Evolutionary conservation across 495 filamentous ascomycete species (phyloP).

Genomic region (Pseudoneurospora amorphoporcata): DNA sequence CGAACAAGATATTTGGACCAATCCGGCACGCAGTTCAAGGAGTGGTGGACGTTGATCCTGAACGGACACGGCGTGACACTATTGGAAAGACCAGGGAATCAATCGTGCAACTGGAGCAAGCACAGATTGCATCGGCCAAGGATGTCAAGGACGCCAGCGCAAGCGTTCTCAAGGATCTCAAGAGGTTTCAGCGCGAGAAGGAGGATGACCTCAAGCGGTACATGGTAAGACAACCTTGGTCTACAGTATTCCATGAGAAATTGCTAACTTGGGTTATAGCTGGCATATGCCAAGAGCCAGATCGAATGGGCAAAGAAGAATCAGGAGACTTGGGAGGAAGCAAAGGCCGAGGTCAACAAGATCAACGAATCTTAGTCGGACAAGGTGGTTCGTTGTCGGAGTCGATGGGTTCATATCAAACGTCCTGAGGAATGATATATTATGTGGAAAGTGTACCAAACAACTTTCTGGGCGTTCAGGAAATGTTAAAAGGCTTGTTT

Average conservation of each 20-base stretch:
- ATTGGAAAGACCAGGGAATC: conserved; percentile 88
- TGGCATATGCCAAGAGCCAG: conserved; percentile 87
- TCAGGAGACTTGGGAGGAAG: conserved; percentile 92
- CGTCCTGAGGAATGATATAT: neutral
- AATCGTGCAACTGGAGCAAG: conserved; percentile 71
- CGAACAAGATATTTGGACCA: conserved; percentile 88
- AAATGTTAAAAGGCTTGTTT: neutral
- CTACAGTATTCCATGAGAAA: neutral
- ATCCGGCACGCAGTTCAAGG: conserved; percentile 92
- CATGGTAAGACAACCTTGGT: conserved; percentile 58
- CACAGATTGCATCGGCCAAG: conserved; percentile 70
- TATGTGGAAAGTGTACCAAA: neutral
- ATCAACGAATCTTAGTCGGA: conserved; percentile 46
- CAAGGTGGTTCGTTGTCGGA: neutral
- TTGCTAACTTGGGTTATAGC: conserved; percentile 38
- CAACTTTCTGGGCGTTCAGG: neutral
- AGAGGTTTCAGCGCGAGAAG: conserved; percentile 87
- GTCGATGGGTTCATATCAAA: neutral
- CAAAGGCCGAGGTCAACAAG: conserved; percentile 83
- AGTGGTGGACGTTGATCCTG: conserved; percentile 90
- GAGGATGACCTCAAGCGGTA: conserved; percentile 88
- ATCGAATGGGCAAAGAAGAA: conserved; percentile 98
- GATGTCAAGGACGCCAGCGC: conserved; percentile 86
- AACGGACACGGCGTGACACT: conserved; percentile 80
- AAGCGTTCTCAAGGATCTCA: conserved; percentile 78